A percentile compares a stretch with the other conserved stretches of the same genome.
These are phyloP conservation scores for Backusella sp. DNA, from an alignment of 192 early-diverging fungal species.

Conservation along the genomic window DNA sequence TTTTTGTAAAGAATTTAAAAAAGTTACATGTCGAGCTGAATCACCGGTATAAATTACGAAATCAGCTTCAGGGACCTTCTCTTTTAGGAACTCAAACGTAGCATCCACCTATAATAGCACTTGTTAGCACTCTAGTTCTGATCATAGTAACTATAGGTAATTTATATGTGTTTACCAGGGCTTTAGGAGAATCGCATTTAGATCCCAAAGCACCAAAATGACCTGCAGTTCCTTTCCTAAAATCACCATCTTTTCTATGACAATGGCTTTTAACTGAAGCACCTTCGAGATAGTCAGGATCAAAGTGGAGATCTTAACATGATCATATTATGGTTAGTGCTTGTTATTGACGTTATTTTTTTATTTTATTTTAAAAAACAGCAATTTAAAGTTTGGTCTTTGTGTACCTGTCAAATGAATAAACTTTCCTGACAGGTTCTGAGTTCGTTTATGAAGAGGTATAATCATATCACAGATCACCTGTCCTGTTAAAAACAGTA, in stretches of 20 bases:
- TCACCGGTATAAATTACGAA: constrained; percentile 46
- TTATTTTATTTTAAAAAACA: background rate
- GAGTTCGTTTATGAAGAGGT: constrained; percentile 8
- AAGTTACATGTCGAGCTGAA: constrained; percentile 35
- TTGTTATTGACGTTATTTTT: too few species aligned
- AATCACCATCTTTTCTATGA: constrained; percentile 26
- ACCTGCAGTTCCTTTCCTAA: constrained; percentile 34
- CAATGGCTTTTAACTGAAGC: constrained; percentile 31
- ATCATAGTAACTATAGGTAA: background rate
- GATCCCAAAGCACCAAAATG: constrained; percentile 32
- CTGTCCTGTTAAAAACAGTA: background rate
- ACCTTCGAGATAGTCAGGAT: constrained; percentile 26
- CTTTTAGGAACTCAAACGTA: constrained; percentile 33
- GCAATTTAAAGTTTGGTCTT: background rate
- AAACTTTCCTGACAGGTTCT: constrained; percentile 25
- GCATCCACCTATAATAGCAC: constrained; percentile 20
- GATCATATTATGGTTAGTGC: background rate
- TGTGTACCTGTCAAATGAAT: constrained; percentile 35
- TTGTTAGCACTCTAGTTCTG: background rate
- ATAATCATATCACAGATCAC: background rate
- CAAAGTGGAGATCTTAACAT: constrained; percentile 38
- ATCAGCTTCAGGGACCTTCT: constrained; percentile 23
- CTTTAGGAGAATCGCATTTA: constrained; percentile 35
- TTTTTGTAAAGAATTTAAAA: background rate
- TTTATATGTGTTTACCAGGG: constrained; percentile 17